Evolutionary conservation across 139 green algal genomes (phyloP).

Genomic region (Deuterostichococcus epilithicus): DNA sequence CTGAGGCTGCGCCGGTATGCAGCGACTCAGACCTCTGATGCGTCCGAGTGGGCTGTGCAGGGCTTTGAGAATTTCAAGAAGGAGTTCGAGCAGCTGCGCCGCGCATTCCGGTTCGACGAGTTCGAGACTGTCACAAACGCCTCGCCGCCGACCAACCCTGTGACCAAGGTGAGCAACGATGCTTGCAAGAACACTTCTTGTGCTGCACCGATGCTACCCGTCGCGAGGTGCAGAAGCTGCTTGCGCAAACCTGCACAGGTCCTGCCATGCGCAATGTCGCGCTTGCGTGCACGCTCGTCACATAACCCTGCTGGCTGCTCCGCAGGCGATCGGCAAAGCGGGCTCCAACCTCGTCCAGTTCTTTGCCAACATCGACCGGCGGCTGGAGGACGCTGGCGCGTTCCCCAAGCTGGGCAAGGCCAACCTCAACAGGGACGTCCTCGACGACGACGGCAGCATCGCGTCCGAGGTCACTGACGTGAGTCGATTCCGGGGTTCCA

Average conservation of each 20-base stretch:
- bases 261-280: background rate
- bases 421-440: slow-evolving; percentile 8
- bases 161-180: background rate
- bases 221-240: background rate
- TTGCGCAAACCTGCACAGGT: background rate
- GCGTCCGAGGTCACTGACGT: background rate
- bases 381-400: slow-evolving; percentile 40
- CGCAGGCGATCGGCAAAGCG: background rate
- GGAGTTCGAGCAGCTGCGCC: slow-evolving; percentile 58
- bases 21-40: background rate
- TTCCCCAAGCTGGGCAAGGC: slow-evolving; percentile 41
- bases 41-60: slow-evolving; percentile 14
- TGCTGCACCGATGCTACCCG: background rate
- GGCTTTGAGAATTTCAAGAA: slow-evolving; percentile 67
- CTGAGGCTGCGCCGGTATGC: background rate
- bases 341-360: slow-evolving; percentile 14
- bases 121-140: slow-evolving; percentile 39
- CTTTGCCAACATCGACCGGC: slow-evolving; percentile 32
- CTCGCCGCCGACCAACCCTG: background rate
- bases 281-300: background rate
- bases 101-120: slow-evolving; percentile 63
- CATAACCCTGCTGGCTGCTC: background rate
- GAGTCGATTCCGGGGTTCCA: background rate
- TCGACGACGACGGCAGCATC: background rate
- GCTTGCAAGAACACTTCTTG: background rate